Evolutionary conservation across 2,329 filamentous ascomycete species (phyloP), one percentile per base, ranked within the genome.

Genomic region (Diaporthe amygdali): DNA sequence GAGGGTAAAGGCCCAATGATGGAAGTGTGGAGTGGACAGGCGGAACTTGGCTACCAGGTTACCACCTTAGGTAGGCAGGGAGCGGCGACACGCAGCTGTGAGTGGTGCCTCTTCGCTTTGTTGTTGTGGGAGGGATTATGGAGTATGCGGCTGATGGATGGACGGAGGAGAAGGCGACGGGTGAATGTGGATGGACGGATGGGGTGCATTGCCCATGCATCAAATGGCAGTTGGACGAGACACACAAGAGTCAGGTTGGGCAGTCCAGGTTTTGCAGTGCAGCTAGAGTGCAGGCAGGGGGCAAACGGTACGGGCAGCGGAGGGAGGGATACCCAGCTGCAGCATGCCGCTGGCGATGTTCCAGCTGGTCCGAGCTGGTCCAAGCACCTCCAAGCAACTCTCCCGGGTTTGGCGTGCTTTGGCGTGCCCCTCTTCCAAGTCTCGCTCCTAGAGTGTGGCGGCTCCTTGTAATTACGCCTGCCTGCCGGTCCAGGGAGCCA

Each of bases 321-420:
- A 56, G 30, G 34, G 54, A 64, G 59, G 59, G 59, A 49, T 64
- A 27, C 59, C 41, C 44, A 64, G 84, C 66, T 83, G 84, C 69
- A 86, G 83, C 82, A 91, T 88, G 46, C 82, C 82, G 61, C 90
- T 88, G 44, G 86, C 87, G 73, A 90, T 87, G 55, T 84, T 83
- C 59, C 44, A 64, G 59, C 59, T 63, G 59, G 59, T 63, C 59
- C 59, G 27, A 63, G 59, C 59, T 63, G 59, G 59, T 63, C 59
- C 30, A 63, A 63, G 56, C 56, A 63, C 56, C 46, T 47, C 9
- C 56, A 61, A 61, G 56, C 56, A 63, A 39, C 56, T 61, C 46
- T 46, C 56, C 59, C 22, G 39, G 59, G 59, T 46, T n/a, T n/a
- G n/a, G n/a, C n/a, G n/a, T n/a, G n/a, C n/a, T n/a, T n/a, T 63